Base-by-base conservation (phyloP, 2,329 filamentous ascomycete genomes). In the Plenodomus tracheiphilus region DNA sequence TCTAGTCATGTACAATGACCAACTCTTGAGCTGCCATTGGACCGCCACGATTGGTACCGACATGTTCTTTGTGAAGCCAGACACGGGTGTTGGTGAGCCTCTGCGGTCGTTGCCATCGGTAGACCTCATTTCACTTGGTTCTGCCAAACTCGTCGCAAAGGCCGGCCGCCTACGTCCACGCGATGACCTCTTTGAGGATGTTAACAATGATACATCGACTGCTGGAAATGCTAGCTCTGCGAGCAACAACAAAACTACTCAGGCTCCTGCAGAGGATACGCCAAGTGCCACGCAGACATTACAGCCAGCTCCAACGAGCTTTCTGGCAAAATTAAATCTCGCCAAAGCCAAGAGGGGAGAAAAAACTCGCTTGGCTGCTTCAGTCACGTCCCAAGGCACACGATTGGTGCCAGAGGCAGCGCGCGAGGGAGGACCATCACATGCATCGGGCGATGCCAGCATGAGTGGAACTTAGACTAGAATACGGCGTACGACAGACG, bases 41-140 rank as follows among this genome's bases (percentile, higher is more conserved):
- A 82, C 84, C 10, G 85, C 89, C 53, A 87, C 91, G 51, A 83
- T 96, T 37, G 93, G 93, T 30, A 96, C 91, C 0, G 90, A 95
- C 59, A 76, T 92, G 56, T 82, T 96, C 36, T 87, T 97, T 62
- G 80, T 56, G 5, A 64, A 66, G 47, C 61, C 66, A 3, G 43
- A 58, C 34, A 53, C 71, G 66, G 6, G 58, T 72, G 2, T 28
- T 41, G 4, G 40, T 10, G 34, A 58, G 15, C 80, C 79, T n/a
- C 74, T 77, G 19, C 78, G 83, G 20, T 76, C 74, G 25, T 77
- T 77, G 6, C 70, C 81, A 18, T 80, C 82, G 19, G 84, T 89
- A 32, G 87, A 92, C 65, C 77, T 95, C 4, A 75, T 95, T 3
- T 86, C 83, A n/a, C 83, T 85, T 30, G 86, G 85, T 53, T 83